A percentile compares a stretch with the other conserved stretches of the same genome.
phyloP scores from a whole-genome alignment of 352 stramenopile genomes.

The Aphanomyces stellatus region DNA sequence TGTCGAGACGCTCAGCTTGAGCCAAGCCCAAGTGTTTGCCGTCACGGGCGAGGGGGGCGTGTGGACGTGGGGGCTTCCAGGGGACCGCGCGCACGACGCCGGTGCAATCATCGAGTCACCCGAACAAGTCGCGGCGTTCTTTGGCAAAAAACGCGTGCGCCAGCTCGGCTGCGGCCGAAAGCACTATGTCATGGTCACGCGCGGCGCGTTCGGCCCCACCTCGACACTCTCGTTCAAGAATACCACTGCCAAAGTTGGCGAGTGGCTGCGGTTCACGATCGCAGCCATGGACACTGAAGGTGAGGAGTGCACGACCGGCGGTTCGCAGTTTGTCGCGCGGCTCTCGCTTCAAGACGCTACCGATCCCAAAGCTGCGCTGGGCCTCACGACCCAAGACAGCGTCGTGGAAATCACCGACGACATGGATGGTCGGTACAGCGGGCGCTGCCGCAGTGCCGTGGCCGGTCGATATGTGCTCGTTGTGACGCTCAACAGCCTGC shows the following conservation, averaged over 20 bases:
- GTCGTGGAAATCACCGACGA: constrained; percentile 4
- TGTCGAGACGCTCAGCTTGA: background rate
- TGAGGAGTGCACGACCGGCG: background rate
- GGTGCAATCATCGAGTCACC: background rate
- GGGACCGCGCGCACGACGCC: background rate
- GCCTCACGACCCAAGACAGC: background rate
- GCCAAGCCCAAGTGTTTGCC: constrained; percentile 11
- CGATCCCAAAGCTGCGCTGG: background rate
- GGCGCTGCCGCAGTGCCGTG: background rate
- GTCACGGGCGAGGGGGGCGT: background rate
- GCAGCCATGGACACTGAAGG: background rate
- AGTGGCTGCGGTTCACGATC: background rate
- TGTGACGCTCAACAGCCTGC: background rate
- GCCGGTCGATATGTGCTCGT: background rate
- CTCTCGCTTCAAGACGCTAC: background rate
- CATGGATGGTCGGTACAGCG: constrained; percentile 5
- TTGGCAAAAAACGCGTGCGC: constrained; percentile 2
- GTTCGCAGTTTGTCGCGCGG: background rate
- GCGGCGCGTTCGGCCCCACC: background rate
- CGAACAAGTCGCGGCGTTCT: constrained; percentile 5
- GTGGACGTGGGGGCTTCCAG: constrained; percentile 4
- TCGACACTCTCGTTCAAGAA: background rate
- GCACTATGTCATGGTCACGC: background rate
- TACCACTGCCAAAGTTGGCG: background rate
- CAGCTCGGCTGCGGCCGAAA: constrained; percentile 3